Base-by-base conservation (phyloP, 257 asterid species). In the Hygrophila difformis region DNA sequence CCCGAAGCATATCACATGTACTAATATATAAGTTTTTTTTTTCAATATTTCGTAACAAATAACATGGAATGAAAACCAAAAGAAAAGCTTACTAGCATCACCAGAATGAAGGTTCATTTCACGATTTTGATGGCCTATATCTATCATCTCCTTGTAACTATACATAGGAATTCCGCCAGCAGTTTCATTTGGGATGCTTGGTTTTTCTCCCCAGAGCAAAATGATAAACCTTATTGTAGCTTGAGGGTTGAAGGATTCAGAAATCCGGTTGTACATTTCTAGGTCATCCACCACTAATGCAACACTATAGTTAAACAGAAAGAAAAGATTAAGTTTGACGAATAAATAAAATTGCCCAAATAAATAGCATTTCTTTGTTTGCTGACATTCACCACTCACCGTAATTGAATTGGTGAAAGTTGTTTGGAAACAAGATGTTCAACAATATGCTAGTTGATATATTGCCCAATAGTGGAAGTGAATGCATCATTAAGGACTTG, bases 241-340 rank as follows among this genome's bases (percentile, higher is more conserved):
- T 41, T 54, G 73, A 49, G 86, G 51, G n/a, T 6, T 40, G 56
- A 87, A 76, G 39, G 75, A 41, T 44, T 75, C 75, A 2, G 54
- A 57, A 63, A 79, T 59, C 57, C 69, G 72, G 50, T 64, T 61
- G 71, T 69, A 74, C 78, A 87, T 43, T 64, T 53, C 78, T 50
- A 80, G 86, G 74, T 68, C 81, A 68, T 87, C 97, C 66, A 81
- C 77, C 51, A 76, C 84, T 55, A 87, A 74, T 35, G 95, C 97
- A 54, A 74, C 75, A 63, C 97, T 87, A 85, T 62, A 61, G 53
- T 56, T 38, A 44, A 44, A 67, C 33, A 59, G 62, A 46, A 54
- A 43, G 46, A 47, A 33, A 17, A 50, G 21, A 51, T 49, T 47
- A 31, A 53, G 39, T 26, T 53, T 47, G n/a, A 56, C 56, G 44